phyloP scores from a whole-genome alignment of 192 early-diverging fungal genomes.

The Oehlia diaphana region DNA sequence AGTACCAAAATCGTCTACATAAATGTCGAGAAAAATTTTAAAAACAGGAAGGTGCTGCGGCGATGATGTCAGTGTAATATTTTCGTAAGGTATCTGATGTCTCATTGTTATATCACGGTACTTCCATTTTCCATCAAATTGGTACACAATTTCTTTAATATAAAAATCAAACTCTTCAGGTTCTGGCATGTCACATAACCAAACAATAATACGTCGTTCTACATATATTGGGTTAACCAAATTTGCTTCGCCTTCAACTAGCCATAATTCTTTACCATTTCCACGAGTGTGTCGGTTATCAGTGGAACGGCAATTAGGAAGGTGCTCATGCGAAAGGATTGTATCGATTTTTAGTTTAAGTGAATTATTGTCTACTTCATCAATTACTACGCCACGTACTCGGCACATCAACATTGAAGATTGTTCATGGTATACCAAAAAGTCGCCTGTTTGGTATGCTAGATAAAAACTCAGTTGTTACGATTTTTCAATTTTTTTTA shows the following conservation, averaged over 20 bases:
- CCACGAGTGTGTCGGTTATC: not conserved
- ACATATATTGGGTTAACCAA: not conserved
- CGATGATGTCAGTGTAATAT: not conserved
- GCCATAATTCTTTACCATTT: not conserved
- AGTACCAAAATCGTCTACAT: not conserved
- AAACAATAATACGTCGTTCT: not conserved
- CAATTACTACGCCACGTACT: not conserved
- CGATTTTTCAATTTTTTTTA: too few species aligned
- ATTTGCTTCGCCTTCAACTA: not conserved
- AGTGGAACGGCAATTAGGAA: not conserved
- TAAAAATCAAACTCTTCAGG: not conserved
- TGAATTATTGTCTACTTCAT: not conserved
- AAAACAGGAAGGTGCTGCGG: not conserved
- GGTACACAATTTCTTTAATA: conserved; percentile 2
- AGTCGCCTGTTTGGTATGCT: not conserved
- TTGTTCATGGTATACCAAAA: not conserved
- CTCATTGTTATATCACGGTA: not conserved
- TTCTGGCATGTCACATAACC: not conserved
- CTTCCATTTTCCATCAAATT: not conserved
- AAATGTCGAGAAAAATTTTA: conserved; percentile 14
- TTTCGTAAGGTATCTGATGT: not conserved
- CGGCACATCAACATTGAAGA: not conserved
- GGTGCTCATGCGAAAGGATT: not conserved
- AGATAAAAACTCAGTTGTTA: too few species aligned
- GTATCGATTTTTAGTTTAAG: not conserved